Percentiles rank a stretch among this genome's conserved stretches.
These are phyloP conservation scores for Sarocladium brachiariae DNA, from an alignment of 2,329 filamentous ascomycete species.

Conservation along the genomic window DNA sequence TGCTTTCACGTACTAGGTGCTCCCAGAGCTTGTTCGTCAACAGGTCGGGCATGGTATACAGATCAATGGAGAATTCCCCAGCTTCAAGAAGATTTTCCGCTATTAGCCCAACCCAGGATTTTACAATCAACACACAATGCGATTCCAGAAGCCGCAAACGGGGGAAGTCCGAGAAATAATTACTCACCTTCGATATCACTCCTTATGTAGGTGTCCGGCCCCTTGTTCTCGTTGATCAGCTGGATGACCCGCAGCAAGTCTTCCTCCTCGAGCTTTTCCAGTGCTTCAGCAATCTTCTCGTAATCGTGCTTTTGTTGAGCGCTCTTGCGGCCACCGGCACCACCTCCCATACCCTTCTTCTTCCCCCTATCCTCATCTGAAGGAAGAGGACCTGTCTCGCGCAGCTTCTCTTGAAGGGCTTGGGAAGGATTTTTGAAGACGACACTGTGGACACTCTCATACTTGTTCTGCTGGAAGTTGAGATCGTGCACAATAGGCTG, in stretches of 20 bases:
- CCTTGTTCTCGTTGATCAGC: conserved; percentile 97
- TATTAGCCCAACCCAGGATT: conserved; percentile 22
- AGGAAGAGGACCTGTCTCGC: conserved; percentile 79
- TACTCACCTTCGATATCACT: conserved; percentile 89
- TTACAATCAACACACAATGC: conserved; percentile 5
- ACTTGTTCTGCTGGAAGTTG: conserved; percentile 76
- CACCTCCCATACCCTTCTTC: conserved; percentile 45
- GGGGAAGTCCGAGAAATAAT: conserved; percentile 10
- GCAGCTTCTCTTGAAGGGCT: conserved; percentile 69
- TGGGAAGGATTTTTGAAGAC: conserved; percentile 91
- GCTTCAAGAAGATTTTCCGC: conserved; percentile 43
- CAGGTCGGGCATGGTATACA: conserved; percentile 90
- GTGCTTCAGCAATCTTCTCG: conserved; percentile 90
- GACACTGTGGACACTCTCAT: conserved; percentile 75
- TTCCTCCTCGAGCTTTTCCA: conserved; percentile 86
- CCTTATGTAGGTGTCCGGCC: conserved; percentile 88
- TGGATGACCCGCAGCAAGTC: conserved; percentile 92
- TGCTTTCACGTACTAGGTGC: conserved; percentile 48
- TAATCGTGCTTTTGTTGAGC: conserved; percentile 72
- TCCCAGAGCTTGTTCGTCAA: conserved; percentile 96
- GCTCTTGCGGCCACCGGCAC: conserved; percentile 55
- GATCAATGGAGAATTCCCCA: conserved; percentile 95
- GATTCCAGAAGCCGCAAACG: conserved; percentile 10
- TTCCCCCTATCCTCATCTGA: conserved; percentile 56
- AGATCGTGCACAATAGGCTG: conserved; percentile 73